Evolutionary conservation across 805 yeast genomes (phyloP).

Genomic region (Metschnikowia rubicola): DNA sequence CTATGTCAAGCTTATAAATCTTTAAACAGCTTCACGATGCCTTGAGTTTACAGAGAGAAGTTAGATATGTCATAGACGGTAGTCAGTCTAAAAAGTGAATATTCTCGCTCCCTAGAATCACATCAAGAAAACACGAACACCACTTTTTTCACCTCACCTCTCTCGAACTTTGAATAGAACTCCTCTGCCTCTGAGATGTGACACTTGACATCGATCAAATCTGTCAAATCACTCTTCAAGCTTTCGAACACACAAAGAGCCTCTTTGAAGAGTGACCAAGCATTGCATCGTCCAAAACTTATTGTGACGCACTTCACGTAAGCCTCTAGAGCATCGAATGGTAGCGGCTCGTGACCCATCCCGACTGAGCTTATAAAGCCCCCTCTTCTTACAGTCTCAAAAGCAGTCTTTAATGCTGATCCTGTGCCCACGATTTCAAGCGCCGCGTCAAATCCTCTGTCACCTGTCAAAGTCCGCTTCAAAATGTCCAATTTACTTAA

Average conservation of each 20-base stretch:
- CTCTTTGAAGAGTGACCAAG: conserved; percentile 52
- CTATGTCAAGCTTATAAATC: no score
- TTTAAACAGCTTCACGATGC: no score
- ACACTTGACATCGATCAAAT: conserved; percentile 49
- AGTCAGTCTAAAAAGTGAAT: no score
- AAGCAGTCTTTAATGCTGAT: conserved; percentile 48
- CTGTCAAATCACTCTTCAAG: conserved; percentile 42
- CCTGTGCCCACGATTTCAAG: conserved; percentile 59
- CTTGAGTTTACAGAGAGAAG: no score
- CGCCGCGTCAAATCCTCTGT: conserved; percentile 57
- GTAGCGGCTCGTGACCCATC: conserved; percentile 55
- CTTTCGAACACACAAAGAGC: conserved; percentile 46
- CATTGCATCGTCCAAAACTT: conserved; percentile 64
- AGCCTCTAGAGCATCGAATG: conserved; percentile 55
- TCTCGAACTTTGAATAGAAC: conserved; percentile 51
- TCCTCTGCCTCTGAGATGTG: conserved; percentile 42
- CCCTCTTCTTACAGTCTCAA: conserved; percentile 51
- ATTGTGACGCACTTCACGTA: conserved; percentile 53
- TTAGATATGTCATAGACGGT: no score
- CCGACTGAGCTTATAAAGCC: conserved; percentile 60
- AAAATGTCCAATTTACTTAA: conserved; percentile 22
- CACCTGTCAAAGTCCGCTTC: conserved; percentile 36
- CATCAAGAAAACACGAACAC: conserved; percentile 36
- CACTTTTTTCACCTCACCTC: conserved; percentile 53
- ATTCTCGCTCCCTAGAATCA: no score